Evolutionary conservation across 176 grass and related monocot genomes (phyloP).

Genomic region (Eleusine indica): DNA sequence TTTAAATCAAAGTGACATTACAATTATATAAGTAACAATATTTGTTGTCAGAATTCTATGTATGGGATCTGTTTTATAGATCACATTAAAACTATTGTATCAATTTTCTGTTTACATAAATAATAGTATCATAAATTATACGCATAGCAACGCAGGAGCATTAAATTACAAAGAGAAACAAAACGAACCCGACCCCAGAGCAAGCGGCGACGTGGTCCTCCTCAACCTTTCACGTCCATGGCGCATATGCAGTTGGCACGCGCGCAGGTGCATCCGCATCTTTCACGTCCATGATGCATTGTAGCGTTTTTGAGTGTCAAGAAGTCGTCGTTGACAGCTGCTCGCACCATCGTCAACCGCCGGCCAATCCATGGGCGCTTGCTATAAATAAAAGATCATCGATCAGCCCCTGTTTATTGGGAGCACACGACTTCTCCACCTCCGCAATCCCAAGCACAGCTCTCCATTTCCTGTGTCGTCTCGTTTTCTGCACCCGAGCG

Average conservation of each 20-base stretch:
- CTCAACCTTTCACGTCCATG: neutral
- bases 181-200: neutral
- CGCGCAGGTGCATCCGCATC: neutral
- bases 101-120: no score
- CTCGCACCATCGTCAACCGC: neutral
- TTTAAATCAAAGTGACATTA: no score
- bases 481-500: neutral
- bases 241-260: neutral
- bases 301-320: neutral
- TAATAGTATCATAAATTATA: no score
- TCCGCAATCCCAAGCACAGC: neutral
- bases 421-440: conserved; percentile 23
- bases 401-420: conserved; percentile 14
- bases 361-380: neutral
- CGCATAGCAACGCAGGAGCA: no score
- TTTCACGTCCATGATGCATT: neutral
- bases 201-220: neutral
- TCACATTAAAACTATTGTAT: no score
- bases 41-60: no score
- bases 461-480: neutral
- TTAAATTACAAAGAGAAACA: no score
- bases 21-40: no score
- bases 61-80: no score
- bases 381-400: conserved; percentile 23
- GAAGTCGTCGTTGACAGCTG: neutral